These are phyloP conservation scores for Pichia sp. DNA, from an alignment of 1,139 yeast species.

Conservation along the genomic window DNA sequence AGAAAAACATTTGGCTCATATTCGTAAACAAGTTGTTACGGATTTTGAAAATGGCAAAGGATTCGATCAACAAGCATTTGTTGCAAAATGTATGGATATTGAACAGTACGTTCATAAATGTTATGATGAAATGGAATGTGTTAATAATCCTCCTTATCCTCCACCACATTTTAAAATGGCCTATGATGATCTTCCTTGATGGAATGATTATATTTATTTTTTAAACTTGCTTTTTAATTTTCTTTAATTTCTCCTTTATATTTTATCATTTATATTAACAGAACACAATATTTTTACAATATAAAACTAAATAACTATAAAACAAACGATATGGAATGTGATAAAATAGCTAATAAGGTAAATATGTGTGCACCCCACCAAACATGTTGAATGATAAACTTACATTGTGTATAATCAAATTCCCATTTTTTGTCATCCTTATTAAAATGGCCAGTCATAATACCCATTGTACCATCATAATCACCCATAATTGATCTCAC, in stretches of 20 bases:
- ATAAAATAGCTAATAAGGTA: constrained; percentile 40
- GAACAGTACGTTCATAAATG: constrained; percentile 23
- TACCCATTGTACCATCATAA: constrained; percentile 81
- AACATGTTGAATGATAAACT: constrained; percentile 81
- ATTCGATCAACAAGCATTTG: constrained; percentile 26
- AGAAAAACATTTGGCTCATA: constrained; percentile 31
- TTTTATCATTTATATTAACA: background rate
- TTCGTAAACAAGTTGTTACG: constrained; percentile 25
- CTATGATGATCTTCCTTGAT: constrained; percentile 15
- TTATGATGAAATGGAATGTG: constrained; percentile 30
- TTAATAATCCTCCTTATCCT: constrained; percentile 29
- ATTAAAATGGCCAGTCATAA: constrained; percentile 65
- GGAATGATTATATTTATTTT: no score
- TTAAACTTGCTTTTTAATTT: no score
- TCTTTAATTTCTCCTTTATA: background rate
- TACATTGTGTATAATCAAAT: constrained; percentile 68
- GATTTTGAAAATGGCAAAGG: constrained; percentile 19
- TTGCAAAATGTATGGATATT: constrained; percentile 23
- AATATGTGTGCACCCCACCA: constrained; percentile 87
- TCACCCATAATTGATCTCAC: constrained; percentile 97
- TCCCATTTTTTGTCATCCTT: constrained; percentile 42
- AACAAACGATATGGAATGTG: constrained; percentile 32
- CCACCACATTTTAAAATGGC: constrained; percentile 25
- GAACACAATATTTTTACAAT: background rate
- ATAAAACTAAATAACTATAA: no score